Evolutionary conservation across 2,329 filamentous ascomycete species (phyloP), one percentile per base, ranked within the genome.

Genomic region (Pseudopyrenochaeta lycopersici): DNA sequence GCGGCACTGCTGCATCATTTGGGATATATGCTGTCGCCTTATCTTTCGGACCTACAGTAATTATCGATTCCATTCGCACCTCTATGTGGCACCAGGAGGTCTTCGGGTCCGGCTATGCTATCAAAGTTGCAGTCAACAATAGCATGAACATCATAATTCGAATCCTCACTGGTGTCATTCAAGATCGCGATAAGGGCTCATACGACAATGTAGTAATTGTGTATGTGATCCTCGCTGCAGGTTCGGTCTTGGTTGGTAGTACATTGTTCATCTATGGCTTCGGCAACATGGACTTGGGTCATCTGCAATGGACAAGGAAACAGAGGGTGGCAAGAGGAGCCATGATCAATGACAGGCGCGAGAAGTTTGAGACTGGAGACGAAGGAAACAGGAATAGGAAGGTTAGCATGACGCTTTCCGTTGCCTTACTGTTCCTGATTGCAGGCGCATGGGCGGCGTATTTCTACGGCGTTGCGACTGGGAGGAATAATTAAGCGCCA

Each of bases 91-190:
- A 86, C 21, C 82, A 85, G 50, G 82, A 82, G 2, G 82, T 85
- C 0, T 88, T 88, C 52, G 85, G 85, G 0, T 82, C 84, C 0
- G 86, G 82, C 0, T 88, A 87, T 54, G 79, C 84, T 1, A 70
- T 87, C 50, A 88, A 88, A 53, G 81, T 88, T 31, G 82, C 82
- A 18, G 83, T 87, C 64, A 87, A 88, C 64, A 88, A 88, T 67
- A 82, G 80, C 27, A 87, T 87, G 83, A 85, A 78, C 53, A 86
- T 88, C 53, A 83, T 88, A 46, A 76, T 88, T 1, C 77, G 84
- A 0, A 81, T 88, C 38, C 74, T 86, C 17, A 81, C 83, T 0
- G 85, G 85, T 1, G 82, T 81, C 0, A 80, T 88, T 0, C 85
- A 88, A 58, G 86, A 88, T 49, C 75, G 75, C 3, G 84, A 86